These are phyloP conservation scores for Globisporangium iwayamae DNA, from an alignment of 352 stramenopile genomes.

Conservation along the genomic window DNA sequence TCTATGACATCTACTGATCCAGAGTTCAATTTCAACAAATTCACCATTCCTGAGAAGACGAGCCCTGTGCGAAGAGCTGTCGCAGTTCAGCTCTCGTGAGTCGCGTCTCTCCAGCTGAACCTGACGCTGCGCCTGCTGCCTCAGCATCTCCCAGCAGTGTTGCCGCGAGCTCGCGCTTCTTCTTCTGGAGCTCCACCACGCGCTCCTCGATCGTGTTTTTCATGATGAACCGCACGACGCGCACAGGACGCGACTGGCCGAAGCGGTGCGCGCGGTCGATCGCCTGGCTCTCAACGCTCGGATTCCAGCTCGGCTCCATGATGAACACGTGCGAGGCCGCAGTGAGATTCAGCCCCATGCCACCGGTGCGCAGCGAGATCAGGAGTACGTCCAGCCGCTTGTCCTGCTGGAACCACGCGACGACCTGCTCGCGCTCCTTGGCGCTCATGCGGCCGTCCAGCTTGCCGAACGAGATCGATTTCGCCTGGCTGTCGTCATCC, in stretches of 20 bases:
- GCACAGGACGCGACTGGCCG: slow-evolving; percentile 67
- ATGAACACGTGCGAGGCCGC: slow-evolving; percentile 91
- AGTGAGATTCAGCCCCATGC: slow-evolving; percentile 91
- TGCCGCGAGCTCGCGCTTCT: slow-evolving; percentile 82
- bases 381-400: slow-evolving; percentile 77
- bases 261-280: slow-evolving; percentile 89
- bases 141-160: slow-evolving; percentile 59
- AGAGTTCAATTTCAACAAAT: not conserved
- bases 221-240: slow-evolving; percentile 81
- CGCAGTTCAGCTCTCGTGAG: slow-evolving; percentile 44
- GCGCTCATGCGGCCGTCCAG: slow-evolving; percentile 60
- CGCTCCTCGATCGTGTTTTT: slow-evolving; percentile 89
- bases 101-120: slow-evolving; percentile 22
- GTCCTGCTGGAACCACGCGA: slow-evolving; percentile 58
- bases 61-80: slow-evolving; percentile 37
- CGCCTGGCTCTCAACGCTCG: slow-evolving; percentile 88
- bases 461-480: slow-evolving; percentile 38
- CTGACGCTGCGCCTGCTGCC: slow-evolving; percentile 11
- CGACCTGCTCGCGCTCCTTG: slow-evolving; percentile 57
- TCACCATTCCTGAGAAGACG: slow-evolving; percentile 6
- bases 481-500: slow-evolving; percentile 2
- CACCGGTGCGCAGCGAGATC: slow-evolving; percentile 85
- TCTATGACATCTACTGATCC: not conserved
- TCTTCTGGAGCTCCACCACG: slow-evolving; percentile 84
- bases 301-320: slow-evolving; percentile 92